These are phyloP conservation scores for Zoysia matrella DNA, from an alignment of 202 grass and related monocot genomes.

Conservation along the genomic window DNA sequence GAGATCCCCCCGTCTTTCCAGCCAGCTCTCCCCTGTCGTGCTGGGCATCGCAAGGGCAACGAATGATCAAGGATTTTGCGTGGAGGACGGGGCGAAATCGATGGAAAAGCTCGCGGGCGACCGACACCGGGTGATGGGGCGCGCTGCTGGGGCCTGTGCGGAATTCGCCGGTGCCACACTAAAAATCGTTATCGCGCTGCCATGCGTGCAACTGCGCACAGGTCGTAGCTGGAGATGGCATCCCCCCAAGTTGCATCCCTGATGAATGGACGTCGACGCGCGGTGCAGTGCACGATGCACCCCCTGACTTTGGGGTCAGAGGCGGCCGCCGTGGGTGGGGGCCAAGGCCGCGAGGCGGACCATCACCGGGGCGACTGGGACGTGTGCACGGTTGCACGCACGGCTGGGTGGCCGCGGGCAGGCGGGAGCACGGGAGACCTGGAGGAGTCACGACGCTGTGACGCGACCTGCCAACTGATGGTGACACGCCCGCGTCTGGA, in stretches of 20 bases:
- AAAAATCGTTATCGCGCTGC: conserved; percentile 38
- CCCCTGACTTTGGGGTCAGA: background rate
- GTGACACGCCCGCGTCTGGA: background rate
- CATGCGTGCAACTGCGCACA: background rate
- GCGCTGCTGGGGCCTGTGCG: background rate
- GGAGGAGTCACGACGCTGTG: background rate
- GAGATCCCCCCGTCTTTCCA: conserved; percentile 17
- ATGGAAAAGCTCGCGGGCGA: background rate
- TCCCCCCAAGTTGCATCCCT: background rate
- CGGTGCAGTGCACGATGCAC: background rate
- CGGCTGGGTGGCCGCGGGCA: background rate
- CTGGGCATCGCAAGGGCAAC: background rate
- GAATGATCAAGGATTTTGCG: background rate
- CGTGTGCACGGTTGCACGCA: background rate
- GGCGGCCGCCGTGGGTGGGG: background rate
- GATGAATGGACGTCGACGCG: conserved; percentile 23
- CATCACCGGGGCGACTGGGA: background rate
- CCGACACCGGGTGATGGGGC: conserved; percentile 27
- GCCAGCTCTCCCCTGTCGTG: background rate
- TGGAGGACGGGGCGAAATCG: background rate
- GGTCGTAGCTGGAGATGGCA: background rate
- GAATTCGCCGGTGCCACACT: background rate
- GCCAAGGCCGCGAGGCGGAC: background rate
- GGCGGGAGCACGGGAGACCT: background rate
- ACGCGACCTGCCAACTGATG: background rate